A percentile compares a stretch with the other conserved stretches of the same genome.
phyloP scores from a whole-genome alignment of 257 asterid genomes.

The Gynochthodes officinalis region DNA sequence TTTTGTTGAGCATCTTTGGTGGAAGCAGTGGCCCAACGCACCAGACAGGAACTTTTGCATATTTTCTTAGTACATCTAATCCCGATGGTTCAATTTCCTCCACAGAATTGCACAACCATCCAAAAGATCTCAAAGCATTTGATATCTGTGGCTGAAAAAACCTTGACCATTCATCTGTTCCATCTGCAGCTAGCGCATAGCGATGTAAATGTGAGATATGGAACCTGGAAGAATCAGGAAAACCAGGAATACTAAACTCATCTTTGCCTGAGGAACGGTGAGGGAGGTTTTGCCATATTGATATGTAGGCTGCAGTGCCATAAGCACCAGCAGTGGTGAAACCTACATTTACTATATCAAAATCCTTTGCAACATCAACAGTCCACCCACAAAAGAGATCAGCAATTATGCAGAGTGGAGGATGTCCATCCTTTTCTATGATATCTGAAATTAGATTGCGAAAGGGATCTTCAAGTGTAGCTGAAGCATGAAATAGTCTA shows the following conservation, averaged over 20 bases:
- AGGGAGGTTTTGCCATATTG: constrained; percentile 77
- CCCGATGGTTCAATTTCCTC: constrained; percentile 74
- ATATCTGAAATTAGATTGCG: constrained; percentile 32
- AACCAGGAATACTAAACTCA: constrained; percentile 51
- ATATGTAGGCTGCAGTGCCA: constrained; percentile 71
- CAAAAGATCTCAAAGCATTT: constrained; percentile 42
- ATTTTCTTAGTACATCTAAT: constrained; percentile 31
- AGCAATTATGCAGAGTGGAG: constrained; percentile 80
- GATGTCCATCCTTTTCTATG: constrained; percentile 34
- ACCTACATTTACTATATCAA: constrained; percentile 39
- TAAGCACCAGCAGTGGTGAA: constrained; percentile 85
- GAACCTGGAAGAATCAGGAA: constrained; percentile 50
- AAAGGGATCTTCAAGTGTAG: constrained; percentile 41
- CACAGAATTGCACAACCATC: constrained; percentile 62
- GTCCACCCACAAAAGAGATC: constrained; percentile 80
- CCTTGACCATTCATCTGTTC: constrained; percentile 71
- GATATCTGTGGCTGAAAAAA: constrained; percentile 55
- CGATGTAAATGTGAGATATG: constrained; percentile 54
- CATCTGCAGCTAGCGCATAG: constrained; percentile 58
- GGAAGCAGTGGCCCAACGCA: constrained; percentile 85
- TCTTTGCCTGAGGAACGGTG: constrained; percentile 41
- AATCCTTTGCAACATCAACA: constrained; percentile 53
- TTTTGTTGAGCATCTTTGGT: constrained; percentile 32
- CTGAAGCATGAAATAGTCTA: constrained; percentile 43
- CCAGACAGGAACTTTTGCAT: constrained; percentile 63